Percentiles rank a stretch among this genome's conserved stretches.
Conservation (phyloP, 345 rosid species). For the Citrus mangshanensis region DNA sequence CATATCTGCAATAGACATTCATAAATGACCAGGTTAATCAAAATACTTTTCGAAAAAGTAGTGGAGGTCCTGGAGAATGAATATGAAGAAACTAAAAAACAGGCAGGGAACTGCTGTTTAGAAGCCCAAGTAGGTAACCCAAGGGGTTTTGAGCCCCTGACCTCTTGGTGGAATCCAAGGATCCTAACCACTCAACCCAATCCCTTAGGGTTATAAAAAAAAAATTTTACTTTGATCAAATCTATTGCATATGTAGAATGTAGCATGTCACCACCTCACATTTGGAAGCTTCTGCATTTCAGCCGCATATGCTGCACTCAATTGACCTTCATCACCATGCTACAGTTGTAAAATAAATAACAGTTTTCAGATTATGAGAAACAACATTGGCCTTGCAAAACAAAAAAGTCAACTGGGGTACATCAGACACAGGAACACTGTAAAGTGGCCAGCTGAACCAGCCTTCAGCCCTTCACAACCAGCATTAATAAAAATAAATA, state of each 20-base stretch:
- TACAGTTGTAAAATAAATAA: conserved; percentile 23
- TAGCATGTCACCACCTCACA: conserved; percentile 83
- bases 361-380: neutral
- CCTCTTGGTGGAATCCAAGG: neutral
- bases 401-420: neutral
- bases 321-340: conserved; percentile 91
- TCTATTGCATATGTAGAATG: conserved; percentile 8
- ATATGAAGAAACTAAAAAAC: neutral
- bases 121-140: neutral
- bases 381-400: neutral
- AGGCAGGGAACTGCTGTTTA: neutral
- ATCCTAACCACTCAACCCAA: neutral
- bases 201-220: neutral
- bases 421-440: neutral
- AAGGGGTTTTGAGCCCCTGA: neutral
- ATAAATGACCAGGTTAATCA: conserved; percentile 2
- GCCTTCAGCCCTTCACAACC: neutral
- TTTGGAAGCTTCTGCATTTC: conserved; percentile 78
- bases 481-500: neutral
- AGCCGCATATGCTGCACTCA: conserved; percentile 72
- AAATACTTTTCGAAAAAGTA: neutral
- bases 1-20: conserved; percentile 51
- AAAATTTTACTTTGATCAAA: neutral
- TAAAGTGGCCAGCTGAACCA: neutral
- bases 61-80: neutral